Percentiles rank a stretch among this genome's conserved stretches.
phyloP scores from a whole-genome alignment of 2,329 filamentous ascomycete genomes.

The Hysterium pulicare region DNA sequence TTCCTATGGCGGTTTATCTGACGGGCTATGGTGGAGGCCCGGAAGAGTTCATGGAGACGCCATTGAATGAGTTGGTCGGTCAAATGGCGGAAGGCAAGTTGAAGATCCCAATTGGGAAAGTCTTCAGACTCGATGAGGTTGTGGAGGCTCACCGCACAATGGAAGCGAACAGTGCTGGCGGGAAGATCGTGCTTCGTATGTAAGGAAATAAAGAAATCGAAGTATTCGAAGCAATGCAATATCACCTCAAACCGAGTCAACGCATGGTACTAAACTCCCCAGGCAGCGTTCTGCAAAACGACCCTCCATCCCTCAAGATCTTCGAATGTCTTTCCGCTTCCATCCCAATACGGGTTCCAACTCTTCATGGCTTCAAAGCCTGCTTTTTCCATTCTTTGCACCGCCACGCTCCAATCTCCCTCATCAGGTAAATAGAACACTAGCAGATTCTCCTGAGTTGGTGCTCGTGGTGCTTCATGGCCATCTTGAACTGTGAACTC shows the following conservation, averaged over 20 bases:
- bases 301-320: constrained; percentile 47
- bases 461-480: constrained; percentile 34
- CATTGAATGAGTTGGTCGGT: constrained; percentile 38
- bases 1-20: constrained; percentile 40
- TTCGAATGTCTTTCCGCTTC: constrained; percentile 44
- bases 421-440: constrained; percentile 43
- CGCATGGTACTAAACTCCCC: constrained; percentile 10
- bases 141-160: constrained; percentile 45
- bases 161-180: constrained; percentile 44
- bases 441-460: constrained; percentile 45
- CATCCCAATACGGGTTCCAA: constrained; percentile 47
- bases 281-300: constrained; percentile 37
- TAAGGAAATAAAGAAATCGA: too few relatives aligned
- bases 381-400: constrained; percentile 32
- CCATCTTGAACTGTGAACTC: constrained; percentile 41
- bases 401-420: constrained; percentile 24
- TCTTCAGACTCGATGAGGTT: constrained; percentile 45
- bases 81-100: constrained; percentile 39
- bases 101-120: constrained; percentile 41
- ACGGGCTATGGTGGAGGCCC: constrained; percentile 41
- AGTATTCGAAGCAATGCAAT: too few relatives aligned
- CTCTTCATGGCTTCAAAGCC: constrained; percentile 38
- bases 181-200: constrained; percentile 44
- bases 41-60: constrained; percentile 41
- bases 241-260: too few relatives aligned